These are phyloP conservation scores for Pseudogymnoascus destructans DNA, from an alignment of 2,329 filamentous ascomycete species.

Conservation along the genomic window DNA sequence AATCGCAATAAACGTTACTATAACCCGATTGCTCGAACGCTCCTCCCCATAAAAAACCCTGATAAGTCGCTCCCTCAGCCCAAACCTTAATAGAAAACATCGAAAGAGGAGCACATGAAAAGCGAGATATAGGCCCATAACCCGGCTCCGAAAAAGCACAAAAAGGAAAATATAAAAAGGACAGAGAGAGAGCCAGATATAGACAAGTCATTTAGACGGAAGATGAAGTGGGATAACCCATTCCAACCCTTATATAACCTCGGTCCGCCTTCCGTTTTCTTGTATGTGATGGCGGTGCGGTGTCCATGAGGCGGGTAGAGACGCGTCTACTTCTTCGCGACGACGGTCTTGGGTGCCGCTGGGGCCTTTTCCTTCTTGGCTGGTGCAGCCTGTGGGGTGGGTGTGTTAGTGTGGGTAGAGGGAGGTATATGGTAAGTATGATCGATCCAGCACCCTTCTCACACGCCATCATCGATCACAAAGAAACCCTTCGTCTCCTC, in stretches of 20 bases:
- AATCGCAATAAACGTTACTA: not conserved
- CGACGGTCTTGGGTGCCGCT: not conserved
- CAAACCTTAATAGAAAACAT: not conserved
- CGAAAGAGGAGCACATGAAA: not conserved
- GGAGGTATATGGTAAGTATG: not conserved
- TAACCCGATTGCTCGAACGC: not conserved
- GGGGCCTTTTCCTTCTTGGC: not conserved
- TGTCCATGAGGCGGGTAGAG: not conserved
- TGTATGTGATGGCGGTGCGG: not conserved
- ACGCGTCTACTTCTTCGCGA: not conserved
- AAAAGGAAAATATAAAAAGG: not conserved
- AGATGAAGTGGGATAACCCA: not conserved
- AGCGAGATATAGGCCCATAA: not conserved
- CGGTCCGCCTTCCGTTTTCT: not conserved
- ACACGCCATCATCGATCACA: not conserved
- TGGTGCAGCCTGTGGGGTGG: not conserved
- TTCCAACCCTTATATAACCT: not conserved
- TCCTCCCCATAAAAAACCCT: not conserved
- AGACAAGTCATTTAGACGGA: not conserved
- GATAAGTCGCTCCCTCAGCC: not conserved
- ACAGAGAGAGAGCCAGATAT: not conserved
- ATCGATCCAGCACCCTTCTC: not conserved
- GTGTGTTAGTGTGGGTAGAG: conserved; percentile 1
- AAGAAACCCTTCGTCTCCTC: not conserved
- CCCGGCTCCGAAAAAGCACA: not conserved